These are phyloP conservation scores for Cladophialophora exuberans DNA, from an alignment of 2,329 filamentous ascomycete species.

Conservation along the genomic window DNA sequence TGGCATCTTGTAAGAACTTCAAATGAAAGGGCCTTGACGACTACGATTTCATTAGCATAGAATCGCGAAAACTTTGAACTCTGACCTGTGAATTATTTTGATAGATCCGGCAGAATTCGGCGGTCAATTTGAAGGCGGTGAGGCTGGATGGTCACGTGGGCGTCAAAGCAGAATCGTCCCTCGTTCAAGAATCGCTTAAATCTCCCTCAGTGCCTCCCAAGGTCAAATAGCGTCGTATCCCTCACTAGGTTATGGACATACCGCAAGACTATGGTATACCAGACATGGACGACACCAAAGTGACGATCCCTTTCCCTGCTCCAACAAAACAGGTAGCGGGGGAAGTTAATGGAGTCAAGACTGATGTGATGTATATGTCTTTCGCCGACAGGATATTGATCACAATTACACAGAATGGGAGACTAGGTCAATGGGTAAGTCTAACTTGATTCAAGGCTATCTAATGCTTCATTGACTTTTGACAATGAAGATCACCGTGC, in stretches of 20 bases:
- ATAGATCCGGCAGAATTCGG: slow-evolving; percentile 22
- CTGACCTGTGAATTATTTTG: neutral
- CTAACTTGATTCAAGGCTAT: neutral
- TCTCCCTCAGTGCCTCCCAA: neutral
- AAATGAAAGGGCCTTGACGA: neutral
- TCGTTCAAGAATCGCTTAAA: too few species aligned
- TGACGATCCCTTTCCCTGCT: slow-evolving; percentile 66
- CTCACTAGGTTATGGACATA: slow-evolving; percentile 16
- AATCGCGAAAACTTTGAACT: neutral
- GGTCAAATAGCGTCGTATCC: neutral
- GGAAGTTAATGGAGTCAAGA: slow-evolving; percentile 68
- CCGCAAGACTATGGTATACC: slow-evolving; percentile 20
- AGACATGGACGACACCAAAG: slow-evolving; percentile 28
- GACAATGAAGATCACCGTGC: slow-evolving; percentile 53
- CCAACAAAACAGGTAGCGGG: slow-evolving; percentile 63
- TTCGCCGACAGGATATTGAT: slow-evolving; percentile 92
- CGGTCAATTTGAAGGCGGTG: neutral
- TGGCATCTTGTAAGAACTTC: slow-evolving; percentile 38
- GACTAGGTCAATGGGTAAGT: slow-evolving; percentile 87
- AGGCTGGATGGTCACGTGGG: neutral
- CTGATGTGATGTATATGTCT: slow-evolving; percentile 70
- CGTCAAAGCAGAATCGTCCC: too few species aligned
- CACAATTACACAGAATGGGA: slow-evolving; percentile 83
- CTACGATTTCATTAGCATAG: neutral
- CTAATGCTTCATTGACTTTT: slow-evolving; percentile 35